Evolutionary conservation across 108 stramenopile species (phyloP), one percentile per base, ranked within the genome.

Genomic region (Cylindrotheca fusiformis): DNA sequence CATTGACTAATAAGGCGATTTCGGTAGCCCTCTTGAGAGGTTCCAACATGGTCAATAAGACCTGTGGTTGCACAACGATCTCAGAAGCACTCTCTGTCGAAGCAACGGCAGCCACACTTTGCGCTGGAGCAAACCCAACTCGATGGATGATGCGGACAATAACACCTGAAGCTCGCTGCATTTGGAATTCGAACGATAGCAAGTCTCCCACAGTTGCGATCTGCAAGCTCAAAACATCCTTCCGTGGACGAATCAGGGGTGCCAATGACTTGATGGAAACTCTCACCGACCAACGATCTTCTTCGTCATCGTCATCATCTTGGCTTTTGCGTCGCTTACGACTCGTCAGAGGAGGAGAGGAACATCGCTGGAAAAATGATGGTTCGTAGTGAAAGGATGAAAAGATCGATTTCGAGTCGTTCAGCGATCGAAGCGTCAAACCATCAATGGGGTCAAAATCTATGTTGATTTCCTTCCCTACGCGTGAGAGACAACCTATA

Each of bases 331-430:
- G n/a, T 52, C 31, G 12, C 12, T 57, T 59, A 31, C 68, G 32
- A n/a, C 55, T 29, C 24, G 66, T 58, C 12, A 69, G 49, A 28
- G 70, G 66, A 8, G 77, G 63, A 24, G 74, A 47, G 5, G 68
- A 63, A 48, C 84, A 85, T 27, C 76, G 61, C 10, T 67, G 55
- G 56, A 85, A 85, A 56, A 80, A 85, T 1, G 66, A 14, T 3
- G 81, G 72, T 51, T 86, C 80, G 60, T 78, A 93, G 32, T 80
- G 81, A 60, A 90, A 88, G 33, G 63, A 60, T 21, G 70, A 72
- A 69, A 80, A 93, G 27, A 88, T 86, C 20, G 81, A 78, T 55
- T 93, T 93, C 79, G 87, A 88, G 49, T 93, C 92, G 58, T 90
- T 90, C 45, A 93, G 57, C 0, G 79, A 57, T 25, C 92, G 79